Base-by-base conservation (phyloP, 176 grass and related monocot species). In the barley (Hordeum vulgare) region DNA sequence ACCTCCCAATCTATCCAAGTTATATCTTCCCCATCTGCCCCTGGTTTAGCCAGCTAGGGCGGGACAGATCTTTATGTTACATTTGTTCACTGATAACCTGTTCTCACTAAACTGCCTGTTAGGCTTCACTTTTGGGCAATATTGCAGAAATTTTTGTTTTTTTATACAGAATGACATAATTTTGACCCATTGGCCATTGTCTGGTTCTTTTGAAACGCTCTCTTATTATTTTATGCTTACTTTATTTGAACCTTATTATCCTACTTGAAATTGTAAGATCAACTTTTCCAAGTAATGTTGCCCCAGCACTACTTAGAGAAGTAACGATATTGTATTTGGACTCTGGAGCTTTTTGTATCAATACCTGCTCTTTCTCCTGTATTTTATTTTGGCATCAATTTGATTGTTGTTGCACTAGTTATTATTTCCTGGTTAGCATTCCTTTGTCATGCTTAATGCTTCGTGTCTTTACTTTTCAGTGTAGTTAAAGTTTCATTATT, bases 231-330 rank as follows among this genome's bases (percentile, higher is more conserved):
- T 17, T 23, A 81, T 68, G 34, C 58, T 70, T 56, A 81, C 12
- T 70, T 81, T 70, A 54, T 57, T 58, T 71, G 79, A 81, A 81
- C 44, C n/a, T 70, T 20, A 37, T 54, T 29, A 58, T 71, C 35
- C 65, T 81, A 68, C 33, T 28, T 40, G 29, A 69, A 56, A 41
- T 27, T 17, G 34, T 41, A 11, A 57, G 53, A 57, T 9, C 14
- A 61, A 41, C 14, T 58, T 80, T 34, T 53, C 10, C 20, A 23
- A 66, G 40, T 35, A 80, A 80, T 25, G 11, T 49, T 33, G 20
- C 20, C n/a, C 28, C n/a, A 64, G 27, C 13, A 56, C 11, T 56
- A 68, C 29, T 7, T 56, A 39, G 14, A 81, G 24, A 57, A 27
- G 29, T 61, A 60, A 31, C 15, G 1, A 66, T 31, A 7, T 79